Conservation (phyloP, 2,329 filamentous ascomycete species). For the Chrysoporthe cubensis region DNA sequence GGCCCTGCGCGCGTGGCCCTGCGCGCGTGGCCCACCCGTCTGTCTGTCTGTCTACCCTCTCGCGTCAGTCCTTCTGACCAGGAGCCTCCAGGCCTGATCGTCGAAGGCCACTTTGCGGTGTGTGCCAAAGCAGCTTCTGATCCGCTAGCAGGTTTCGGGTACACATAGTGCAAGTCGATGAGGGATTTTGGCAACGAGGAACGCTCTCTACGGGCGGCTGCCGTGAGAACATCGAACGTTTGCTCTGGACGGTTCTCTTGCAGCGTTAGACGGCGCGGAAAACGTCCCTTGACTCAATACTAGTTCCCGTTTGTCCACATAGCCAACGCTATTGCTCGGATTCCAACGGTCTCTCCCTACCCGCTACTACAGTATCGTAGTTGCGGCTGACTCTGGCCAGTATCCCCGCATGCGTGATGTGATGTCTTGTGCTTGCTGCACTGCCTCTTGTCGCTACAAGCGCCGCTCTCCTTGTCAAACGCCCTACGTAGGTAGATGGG, state of each 20-base stretch:
- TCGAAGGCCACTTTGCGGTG: too few species aligned
- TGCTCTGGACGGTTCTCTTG: too few species aligned
- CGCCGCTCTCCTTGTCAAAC: too few species aligned
- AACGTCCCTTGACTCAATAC: too few species aligned
- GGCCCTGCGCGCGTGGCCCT: not conserved
- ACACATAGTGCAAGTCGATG: not conserved
- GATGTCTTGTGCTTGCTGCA: conserved; percentile 1
- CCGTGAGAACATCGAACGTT: not conserved
- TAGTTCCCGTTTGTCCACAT: not conserved
- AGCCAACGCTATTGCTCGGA: not conserved
- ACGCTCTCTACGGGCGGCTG: not conserved
- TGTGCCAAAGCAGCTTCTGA: not conserved
- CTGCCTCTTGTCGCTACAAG: not conserved
- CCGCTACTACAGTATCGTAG: too few species aligned
- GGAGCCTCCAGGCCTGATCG: not conserved
- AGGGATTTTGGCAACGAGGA: not conserved
- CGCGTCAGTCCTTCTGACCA: not conserved
- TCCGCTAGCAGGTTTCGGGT: not conserved
- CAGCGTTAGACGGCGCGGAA: too few species aligned
- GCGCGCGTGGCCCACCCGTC: too few species aligned
- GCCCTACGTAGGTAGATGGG: not conserved
- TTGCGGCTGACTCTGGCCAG: too few species aligned
- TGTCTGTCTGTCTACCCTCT: not conserved
- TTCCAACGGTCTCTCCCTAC: too few species aligned
- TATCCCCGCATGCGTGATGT: too few species aligned